These are phyloP conservation scores for Talaromyces verruculosus DNA, from an alignment of 2,329 filamentous ascomycete genomes.

Conservation along the genomic window DNA sequence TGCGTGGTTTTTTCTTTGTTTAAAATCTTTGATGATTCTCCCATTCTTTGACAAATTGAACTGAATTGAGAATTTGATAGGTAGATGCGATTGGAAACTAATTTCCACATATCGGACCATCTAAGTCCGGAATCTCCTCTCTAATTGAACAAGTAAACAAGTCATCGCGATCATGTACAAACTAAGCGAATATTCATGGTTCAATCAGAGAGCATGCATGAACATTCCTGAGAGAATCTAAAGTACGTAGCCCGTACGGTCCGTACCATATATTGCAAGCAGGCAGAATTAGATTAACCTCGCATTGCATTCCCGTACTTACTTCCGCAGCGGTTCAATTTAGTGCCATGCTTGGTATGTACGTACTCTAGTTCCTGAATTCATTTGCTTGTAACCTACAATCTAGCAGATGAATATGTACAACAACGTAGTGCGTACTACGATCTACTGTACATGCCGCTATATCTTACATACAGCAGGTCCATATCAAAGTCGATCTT, in stretches of 20 bases:
- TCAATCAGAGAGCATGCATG: neutral
- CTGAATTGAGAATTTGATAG: neutral
- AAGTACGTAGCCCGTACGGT: neutral
- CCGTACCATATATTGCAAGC: neutral
- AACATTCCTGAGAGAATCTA: slow-evolving; percentile 1
- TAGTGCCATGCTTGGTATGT: slow-evolving; percentile 6
- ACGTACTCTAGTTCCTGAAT: neutral
- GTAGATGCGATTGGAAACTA: neutral
- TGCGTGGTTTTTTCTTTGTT: slow-evolving; percentile 4
- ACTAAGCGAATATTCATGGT: neutral
- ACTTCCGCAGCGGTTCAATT: slow-evolving; percentile 11
- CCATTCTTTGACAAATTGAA: neutral
- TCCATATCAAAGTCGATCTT: neutral
- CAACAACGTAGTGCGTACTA: neutral
- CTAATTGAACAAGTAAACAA: neutral
- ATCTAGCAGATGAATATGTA: neutral
- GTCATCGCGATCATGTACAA: neutral
- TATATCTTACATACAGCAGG: neutral
- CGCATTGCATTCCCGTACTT: slow-evolving; percentile 26
- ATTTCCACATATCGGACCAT: slow-evolving; percentile 4
- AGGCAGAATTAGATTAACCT: slow-evolving; percentile 25
- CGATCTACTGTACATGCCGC: neutral
- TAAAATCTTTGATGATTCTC: neutral
- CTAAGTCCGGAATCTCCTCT: neutral
- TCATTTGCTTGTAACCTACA: neutral